phyloP scores from a whole-genome alignment of 345 rosid genomes.

The Lepidium africanum region DNA sequence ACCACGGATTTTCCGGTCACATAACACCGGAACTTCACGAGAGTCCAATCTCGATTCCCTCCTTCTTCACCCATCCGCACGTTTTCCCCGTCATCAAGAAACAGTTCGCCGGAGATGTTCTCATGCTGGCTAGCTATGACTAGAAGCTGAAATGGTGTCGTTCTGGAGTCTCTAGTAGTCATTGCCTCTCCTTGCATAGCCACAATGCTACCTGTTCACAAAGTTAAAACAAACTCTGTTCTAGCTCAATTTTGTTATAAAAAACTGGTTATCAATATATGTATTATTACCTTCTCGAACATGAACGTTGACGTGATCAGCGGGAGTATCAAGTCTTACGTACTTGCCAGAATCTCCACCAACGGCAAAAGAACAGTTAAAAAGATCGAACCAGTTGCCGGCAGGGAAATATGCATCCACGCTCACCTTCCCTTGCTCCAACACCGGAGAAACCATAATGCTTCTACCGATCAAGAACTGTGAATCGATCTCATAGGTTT shows the following conservation, averaged over 20 bases:
- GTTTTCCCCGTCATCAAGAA: slow-evolving; percentile 58
- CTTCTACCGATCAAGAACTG: slow-evolving; percentile 61
- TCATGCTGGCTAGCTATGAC: slow-evolving; percentile 36
- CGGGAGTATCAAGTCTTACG: slow-evolving; percentile 42
- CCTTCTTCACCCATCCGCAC: slow-evolving; percentile 48
- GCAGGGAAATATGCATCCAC: slow-evolving; percentile 55
- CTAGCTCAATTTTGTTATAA: not conserved
- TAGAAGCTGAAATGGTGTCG: slow-evolving; percentile 42
- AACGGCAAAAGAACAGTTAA: slow-evolving; percentile 43
- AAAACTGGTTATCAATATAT: not conserved
- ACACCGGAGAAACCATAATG: slow-evolving; percentile 54
- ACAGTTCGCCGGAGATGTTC: slow-evolving; percentile 46
- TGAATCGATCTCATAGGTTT: slow-evolving; percentile 38
- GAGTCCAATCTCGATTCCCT: slow-evolving; percentile 41
- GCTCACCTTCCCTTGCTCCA: slow-evolving; percentile 27
- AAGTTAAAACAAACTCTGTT: not conserved
- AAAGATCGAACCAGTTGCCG: slow-evolving; percentile 70
- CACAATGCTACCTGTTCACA: slow-evolving; percentile 34
- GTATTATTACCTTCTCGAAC: slow-evolving; percentile 39
- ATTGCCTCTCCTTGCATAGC: slow-evolving; percentile 65
- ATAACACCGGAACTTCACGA: slow-evolving; percentile 35
- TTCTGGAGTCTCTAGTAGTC: slow-evolving; percentile 51
- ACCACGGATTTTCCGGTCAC: slow-evolving; percentile 7
- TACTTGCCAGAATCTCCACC: slow-evolving; percentile 29
- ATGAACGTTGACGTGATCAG: slow-evolving; percentile 54